Evolutionary conservation across 768 basidiomycete genomes (phyloP), one percentile per base, ranked within the genome.

Genomic region (Hirschioporus abietinus): DNA sequence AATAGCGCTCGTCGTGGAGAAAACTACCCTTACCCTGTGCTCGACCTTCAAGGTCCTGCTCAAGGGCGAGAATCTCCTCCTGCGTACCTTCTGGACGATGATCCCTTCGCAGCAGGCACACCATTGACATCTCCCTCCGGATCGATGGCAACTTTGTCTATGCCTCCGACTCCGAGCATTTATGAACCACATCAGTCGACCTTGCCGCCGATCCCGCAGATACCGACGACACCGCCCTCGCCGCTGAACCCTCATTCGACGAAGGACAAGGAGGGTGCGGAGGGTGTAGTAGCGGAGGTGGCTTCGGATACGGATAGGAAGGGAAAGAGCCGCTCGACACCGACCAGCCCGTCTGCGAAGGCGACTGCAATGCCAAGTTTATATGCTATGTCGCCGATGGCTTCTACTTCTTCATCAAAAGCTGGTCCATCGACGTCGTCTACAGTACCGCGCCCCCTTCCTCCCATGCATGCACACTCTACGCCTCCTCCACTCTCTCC

Each of bases 71-170:
- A 70, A 66, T 69, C 59, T 18, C 60, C 25, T 63, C 62, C 59
- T 35, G n/a, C 82, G 78, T 57, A 59, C 68, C 79, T 90, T 23
- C 78, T 89, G 26, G 90, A 91, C 70, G 86, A 88, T 64, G 90
- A 92, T 71, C 90, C 90, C 1, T 92, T 92, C 70, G 90, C 90
- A 24, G 85, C 87, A 68, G 78, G 88, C 17, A 77, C 81, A 0
- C 71, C 75, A 9, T 34, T 34, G 17, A 61, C 23, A 15, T 34
- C 60, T 17, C 25, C 12, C 23, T 12, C 30, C 9, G 30, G 24
- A 1, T 61, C 23, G 60, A 25, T 15, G 60, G 25, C 17, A 2
- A 18, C 60, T 25, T 12, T 23, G 30, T 61, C 60, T 2, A 17
- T 25, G 60, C 60, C 60, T 34, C 24, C 23, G 60, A 61, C 30